A percentile compares a stretch with the other conserved stretches of the same genome.
Conservation (phyloP, 208 protist genomes). For the Trypanosoma melophagium region DNA sequence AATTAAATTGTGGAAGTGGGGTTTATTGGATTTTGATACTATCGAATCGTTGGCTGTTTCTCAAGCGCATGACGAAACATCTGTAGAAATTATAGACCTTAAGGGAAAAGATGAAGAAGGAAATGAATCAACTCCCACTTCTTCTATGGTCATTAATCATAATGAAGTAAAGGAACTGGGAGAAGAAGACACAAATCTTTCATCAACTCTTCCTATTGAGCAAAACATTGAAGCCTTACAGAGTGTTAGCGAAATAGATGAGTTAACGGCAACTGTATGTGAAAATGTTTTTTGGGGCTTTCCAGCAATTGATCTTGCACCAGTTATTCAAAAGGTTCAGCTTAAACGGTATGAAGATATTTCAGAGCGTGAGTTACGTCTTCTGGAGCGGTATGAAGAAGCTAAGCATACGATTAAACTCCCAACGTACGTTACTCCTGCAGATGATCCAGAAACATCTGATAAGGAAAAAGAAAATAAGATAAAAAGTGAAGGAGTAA, state of each 20-base stretch:
- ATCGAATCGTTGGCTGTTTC: conserved; percentile 17
- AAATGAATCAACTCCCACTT: neutral
- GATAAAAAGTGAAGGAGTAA: neutral
- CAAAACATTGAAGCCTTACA: conserved; percentile 36
- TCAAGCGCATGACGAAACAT: neutral
- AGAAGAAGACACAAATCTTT: conserved; percentile 2
- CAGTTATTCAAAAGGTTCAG: conserved; percentile 51
- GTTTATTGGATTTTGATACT: conserved; percentile 48
- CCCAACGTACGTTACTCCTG: neutral
- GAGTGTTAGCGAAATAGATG: conserved; percentile 39
- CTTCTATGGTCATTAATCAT: too few relatives aligned
- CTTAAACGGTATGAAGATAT: conserved; percentile 50
- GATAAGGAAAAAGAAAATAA: neutral
- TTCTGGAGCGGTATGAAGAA: conserved; percentile 70
- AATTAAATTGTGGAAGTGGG: conserved; percentile 42
- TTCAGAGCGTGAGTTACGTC: conserved; percentile 51
- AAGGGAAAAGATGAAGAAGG: neutral
- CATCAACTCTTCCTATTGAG: conserved; percentile 31
- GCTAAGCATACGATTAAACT: conserved; percentile 16
- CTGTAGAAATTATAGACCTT: neutral
- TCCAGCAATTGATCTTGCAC: conserved; percentile 61
- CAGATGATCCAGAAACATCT: too few relatives aligned
- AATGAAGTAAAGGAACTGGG: neutral
- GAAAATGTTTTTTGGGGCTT: conserved; percentile 23
- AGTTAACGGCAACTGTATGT: conserved; percentile 38